Percentiles rank a stretch among this genome's conserved stretches.
These are phyloP conservation scores for Neoboletus subvelutipes DNA, from an alignment of 768 basidiomycete species.

Conservation along the genomic window DNA sequence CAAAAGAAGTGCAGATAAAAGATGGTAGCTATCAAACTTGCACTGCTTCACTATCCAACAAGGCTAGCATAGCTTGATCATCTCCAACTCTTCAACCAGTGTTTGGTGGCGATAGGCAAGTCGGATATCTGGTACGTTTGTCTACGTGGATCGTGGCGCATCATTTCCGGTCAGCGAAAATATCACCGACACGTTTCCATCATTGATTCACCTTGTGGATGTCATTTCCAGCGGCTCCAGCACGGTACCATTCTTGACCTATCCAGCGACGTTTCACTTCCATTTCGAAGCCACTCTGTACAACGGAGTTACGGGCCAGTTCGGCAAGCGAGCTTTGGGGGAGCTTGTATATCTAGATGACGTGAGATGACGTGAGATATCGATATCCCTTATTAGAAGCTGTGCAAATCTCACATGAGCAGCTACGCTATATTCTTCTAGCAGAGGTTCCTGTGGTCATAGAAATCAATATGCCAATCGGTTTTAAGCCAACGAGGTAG, in stretches of 20 bases:
- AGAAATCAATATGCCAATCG: not conserved
- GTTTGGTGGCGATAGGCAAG: conserved; percentile 91
- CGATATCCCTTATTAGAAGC: not conserved
- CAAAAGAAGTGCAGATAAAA: not conserved
- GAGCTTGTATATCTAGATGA: conserved; percentile 85
- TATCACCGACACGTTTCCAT: not conserved
- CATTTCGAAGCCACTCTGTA: conserved; percentile 99
- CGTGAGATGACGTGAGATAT: not conserved
- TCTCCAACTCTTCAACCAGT: conserved; percentile 77
- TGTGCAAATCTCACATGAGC: conserved; percentile 67
- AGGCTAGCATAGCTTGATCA: conserved; percentile 46
- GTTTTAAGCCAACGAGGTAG: not conserved
- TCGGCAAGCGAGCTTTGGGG: conserved; percentile 94
- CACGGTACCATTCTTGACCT: conserved; percentile 89
- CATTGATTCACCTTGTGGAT: conserved; percentile 75
- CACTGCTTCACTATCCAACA: not conserved
- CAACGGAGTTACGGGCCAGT: conserved; percentile 95
- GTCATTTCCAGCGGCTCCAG: conserved; percentile 91
- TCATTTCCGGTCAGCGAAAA: conserved; percentile 6
- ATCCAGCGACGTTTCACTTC: conserved; percentile 95
- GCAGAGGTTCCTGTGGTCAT: conserved; percentile 70
- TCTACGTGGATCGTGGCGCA: conserved; percentile 44
- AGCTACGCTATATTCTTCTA: conserved; percentile 98
- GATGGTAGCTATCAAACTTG: not conserved
- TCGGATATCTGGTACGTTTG: conserved; percentile 94